Evolutionary conservation across 2,329 filamentous ascomycete species (phyloP), one percentile per base, ranked within the genome.

Genomic region (Hymenoscyphus fructigenus): DNA sequence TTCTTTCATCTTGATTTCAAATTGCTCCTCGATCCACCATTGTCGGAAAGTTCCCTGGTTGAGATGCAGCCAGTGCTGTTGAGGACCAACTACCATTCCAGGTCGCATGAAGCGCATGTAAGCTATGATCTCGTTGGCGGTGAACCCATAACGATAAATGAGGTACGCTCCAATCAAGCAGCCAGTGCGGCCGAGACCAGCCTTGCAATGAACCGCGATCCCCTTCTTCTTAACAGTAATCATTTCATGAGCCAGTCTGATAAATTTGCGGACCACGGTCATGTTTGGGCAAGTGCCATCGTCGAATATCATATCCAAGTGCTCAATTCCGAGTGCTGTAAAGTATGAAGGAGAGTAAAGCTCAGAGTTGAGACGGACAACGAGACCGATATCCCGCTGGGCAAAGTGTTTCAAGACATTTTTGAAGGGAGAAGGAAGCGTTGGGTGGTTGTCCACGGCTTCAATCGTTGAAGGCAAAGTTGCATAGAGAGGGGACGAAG

Each of bases 101-200:
- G 95, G 95, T 65, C 94, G 87, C 94, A 98, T 98, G 80, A 99
- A 99, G 67, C 94, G 89, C 94, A 99, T 98, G 78, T 93, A 99
- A 2, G 93, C 91, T 76, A 98, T 98, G 73, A 97, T 88, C 79
- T 97, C 94, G 75, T 98, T 97, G 69, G 95, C 95, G 5, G 94
- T 98, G 79, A 98, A 99, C 64, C 92, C 95, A 78, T 98, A 91
- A 70, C 93, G 88, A 82, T 99, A 99, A 76, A 99, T 98, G 67
- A 99, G 84, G 76, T 99, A 99, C 36, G 95, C 95, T 65, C 95
- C 95, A 74, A 99, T 99, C 69, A 99, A 82, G 77, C 95, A 99
- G 15, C 95, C 95, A 1, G 95, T 99, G 58, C 95, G 89, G 32
- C 95, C 95, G 23, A 99, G 87, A 58, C 95, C 95, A 73, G 95